Base-by-base conservation (phyloP, 164 flowering plant genomes). In the Umbellularia californica region DNA sequence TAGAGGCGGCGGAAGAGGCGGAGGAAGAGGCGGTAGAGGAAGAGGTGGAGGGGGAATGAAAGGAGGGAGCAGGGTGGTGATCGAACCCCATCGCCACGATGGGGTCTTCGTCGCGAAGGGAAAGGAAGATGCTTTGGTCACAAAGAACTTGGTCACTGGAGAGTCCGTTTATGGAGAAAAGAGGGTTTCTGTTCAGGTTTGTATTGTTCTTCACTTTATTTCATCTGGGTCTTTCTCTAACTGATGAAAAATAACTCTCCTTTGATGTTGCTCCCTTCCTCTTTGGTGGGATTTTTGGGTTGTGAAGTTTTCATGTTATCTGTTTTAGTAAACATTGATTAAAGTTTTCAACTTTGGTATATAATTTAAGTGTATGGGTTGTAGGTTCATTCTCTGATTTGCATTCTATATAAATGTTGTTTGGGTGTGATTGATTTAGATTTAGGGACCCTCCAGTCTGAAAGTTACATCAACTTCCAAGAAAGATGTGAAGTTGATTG, bases 151-250 rank as follows among this genome's bases (percentile, higher is more conserved):
- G 88, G 98, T 87, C 4, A 88, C 89, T 50, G 97, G 99, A 25
- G 98, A 91, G 72, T 88, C 95, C n/a, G 98, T 92, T 22, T 93
- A 92, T 76, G 93, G 92, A 23, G 99, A 92, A 88, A 95, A 95
- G 85, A 83, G 98, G 58, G 79, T 95, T 58, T 81, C 95, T 67
- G 92, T 93, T 58, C 97, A 91, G 97, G 97, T 95, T 20, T 55
- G 67, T 15, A 3, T 5, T 77, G 70, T 17, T 11, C 24, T 13
- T 15, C 0, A 6, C 17, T 58, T 27, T 30, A 5, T 14, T 30
- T 65, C 6, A 67, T 13, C 5, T 67, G n/a, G n/a, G 7, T 30
- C 35, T 67, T 20, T 27, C 41, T 9, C 23, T 23, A 30, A 30
- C 35, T 30, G 35, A 30, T 30, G 35, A 30, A 30, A 30, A 30